A percentile compares a stretch with the other conserved stretches of the same genome.
These are phyloP conservation scores for Herpetomonas muscarum DNA, from an alignment of 208 protist species.

Conservation along the genomic window DNA sequence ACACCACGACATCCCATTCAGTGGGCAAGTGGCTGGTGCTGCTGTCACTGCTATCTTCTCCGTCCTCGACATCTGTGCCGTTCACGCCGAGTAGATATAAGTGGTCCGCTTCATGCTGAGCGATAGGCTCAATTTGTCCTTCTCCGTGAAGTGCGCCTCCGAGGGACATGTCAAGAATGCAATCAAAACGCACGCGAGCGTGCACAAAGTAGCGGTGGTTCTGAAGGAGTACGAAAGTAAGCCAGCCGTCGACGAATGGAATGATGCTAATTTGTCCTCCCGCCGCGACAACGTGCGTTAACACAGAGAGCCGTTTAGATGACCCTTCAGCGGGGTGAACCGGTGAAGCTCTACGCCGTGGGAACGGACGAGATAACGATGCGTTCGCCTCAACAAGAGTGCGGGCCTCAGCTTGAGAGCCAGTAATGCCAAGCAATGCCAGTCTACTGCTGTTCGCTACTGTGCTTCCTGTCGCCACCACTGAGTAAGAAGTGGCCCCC, in stretches of 20 bases:
- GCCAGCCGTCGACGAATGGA: constrained; percentile 4
- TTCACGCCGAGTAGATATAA: neutral
- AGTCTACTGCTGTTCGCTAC: no score
- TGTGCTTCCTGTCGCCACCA: no score
- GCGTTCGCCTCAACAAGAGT: no score
- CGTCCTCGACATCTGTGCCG: neutral
- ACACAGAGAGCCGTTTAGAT: no score
- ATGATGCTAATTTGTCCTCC: neutral
- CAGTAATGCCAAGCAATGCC: no score
- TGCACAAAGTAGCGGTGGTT: neutral
- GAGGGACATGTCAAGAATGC: neutral
- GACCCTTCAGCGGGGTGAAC: no score
- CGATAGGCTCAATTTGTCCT: neutral
- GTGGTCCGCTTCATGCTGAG: neutral
- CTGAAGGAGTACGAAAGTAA: neutral
- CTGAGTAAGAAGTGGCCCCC: no score
- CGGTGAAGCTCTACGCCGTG: no score
- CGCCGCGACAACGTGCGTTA: no score
- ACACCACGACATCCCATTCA: neutral
- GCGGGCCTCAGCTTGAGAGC: no score
- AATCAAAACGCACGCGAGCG: neutral
- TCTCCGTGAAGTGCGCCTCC: neutral
- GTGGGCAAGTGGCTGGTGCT: neutral
- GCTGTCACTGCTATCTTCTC: neutral
- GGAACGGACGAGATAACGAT: no score